Evolutionary conservation across 352 stramenopile species (phyloP).

Genomic region (Pythium rhizo-oryzae): DNA sequence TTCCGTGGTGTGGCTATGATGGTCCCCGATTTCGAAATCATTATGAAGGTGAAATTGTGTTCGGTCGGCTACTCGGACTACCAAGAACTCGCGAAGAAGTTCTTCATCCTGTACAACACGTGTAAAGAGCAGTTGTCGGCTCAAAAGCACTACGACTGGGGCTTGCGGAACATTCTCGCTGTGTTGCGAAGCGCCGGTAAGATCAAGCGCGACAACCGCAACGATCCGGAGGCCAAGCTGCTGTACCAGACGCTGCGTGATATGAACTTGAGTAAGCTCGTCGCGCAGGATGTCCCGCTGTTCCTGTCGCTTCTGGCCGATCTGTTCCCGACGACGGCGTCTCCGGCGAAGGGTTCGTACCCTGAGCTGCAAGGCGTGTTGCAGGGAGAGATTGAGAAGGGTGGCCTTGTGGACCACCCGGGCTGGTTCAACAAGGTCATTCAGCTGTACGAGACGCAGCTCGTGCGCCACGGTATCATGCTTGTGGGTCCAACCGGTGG

Average conservation of each 20-base stretch:
- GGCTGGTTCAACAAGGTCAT: conserved; percentile 97
- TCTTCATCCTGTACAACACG: conserved; percentile 91
- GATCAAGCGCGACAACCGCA: conserved; percentile 91
- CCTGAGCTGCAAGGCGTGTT: conserved; percentile 93
- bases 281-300: conserved; percentile 97
- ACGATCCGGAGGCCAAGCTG: conserved; percentile 87
- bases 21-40: conserved; percentile 93
- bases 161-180: conserved; percentile 90
- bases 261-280: conserved; percentile 99
- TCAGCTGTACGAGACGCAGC: conserved; percentile 97
- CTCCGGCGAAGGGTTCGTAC: conserved; percentile 94
- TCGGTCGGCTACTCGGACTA: conserved; percentile 95
- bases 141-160: conserved; percentile 94
- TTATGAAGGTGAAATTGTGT: conserved; percentile 97
- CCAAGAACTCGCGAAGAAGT: conserved; percentile 91
- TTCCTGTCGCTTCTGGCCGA: conserved; percentile 97
- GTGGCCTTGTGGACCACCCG: conserved; percentile 87
- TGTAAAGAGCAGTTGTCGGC: conserved; percentile 92
- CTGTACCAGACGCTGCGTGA: conserved; percentile 92
- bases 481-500: conserved; percentile 96
- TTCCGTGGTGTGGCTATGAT: conserved; percentile 93
- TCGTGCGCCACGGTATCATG: conserved; percentile 99
- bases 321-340: conserved; percentile 94
- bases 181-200: conserved; percentile 89
- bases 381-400: conserved; percentile 89